phyloP scores from a whole-genome alignment of 352 stramenopile genomes.

The Pythium rhizo-oryzae region DNA sequence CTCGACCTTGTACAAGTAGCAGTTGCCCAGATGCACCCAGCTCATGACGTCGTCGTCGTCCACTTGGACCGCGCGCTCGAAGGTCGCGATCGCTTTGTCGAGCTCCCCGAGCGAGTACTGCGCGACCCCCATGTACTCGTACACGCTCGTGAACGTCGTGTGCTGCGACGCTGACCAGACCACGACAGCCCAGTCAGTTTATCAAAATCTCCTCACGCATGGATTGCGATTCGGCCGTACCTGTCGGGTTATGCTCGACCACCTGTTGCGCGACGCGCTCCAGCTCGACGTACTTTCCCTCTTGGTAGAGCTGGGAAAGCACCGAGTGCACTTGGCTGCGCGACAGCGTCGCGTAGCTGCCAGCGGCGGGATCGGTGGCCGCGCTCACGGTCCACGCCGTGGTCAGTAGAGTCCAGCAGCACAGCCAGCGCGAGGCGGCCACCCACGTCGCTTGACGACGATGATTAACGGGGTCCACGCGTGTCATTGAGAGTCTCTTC shows the following conservation, averaged over 20 bases:
- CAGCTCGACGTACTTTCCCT: constrained; percentile 53
- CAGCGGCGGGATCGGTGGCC: background rate
- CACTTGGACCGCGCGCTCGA: constrained; percentile 53
- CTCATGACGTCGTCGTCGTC: constrained; percentile 49
- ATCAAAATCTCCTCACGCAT: background rate
- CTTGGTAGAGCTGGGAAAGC: constrained; percentile 41
- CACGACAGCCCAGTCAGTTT: background rate
- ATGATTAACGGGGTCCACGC: background rate
- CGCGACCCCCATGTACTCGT: constrained; percentile 68
- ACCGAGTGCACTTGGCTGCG: constrained; percentile 36
- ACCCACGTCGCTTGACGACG: background rate
- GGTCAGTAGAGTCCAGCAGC: background rate
- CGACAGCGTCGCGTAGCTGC: constrained; percentile 23
- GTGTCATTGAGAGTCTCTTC: background rate
- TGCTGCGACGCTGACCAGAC: background rate
- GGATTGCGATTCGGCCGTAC: constrained; percentile 18
- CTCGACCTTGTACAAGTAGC: constrained; percentile 60
- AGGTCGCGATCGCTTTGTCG: constrained; percentile 53
- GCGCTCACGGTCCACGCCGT: background rate
- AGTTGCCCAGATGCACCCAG: constrained; percentile 78
- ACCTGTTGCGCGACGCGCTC: constrained; percentile 40
- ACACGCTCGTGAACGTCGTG: constrained; percentile 46
- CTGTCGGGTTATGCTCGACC: constrained; percentile 45
- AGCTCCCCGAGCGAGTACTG: constrained; percentile 75
- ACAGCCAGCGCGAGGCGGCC: background rate